Percentiles rank a stretch among this genome's conserved stretches.
Evolutionary conservation across 305 asterid genomes (phyloP).

Genomic region (Fraxinus sp.): DNA sequence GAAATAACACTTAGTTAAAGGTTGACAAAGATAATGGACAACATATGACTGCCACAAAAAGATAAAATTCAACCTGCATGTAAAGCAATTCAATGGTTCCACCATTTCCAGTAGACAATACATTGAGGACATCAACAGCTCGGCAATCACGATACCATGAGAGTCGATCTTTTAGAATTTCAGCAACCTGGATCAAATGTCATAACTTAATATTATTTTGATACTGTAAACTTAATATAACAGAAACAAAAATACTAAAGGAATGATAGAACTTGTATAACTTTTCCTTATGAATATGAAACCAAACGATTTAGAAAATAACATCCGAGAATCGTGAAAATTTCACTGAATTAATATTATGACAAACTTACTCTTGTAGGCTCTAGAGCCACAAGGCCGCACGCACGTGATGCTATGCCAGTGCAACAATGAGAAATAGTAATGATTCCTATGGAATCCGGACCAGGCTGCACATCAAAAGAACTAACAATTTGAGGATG

Average conservation of each 20-base stretch:
- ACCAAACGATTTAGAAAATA: background rate
- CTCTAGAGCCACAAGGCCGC: slow-evolving; percentile 92
- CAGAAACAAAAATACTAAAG: background rate
- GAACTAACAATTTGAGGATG: background rate
- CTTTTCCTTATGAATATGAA: background rate
- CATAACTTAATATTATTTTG: background rate
- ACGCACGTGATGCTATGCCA: slow-evolving; percentile 96
- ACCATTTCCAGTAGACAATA: slow-evolving; percentile 79
- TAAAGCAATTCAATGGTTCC: slow-evolving; percentile 92
- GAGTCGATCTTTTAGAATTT: slow-evolving; percentile 90
- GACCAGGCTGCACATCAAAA: slow-evolving; percentile 50
- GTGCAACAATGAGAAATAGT: slow-evolving; percentile 52
- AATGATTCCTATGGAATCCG: slow-evolving; percentile 57
- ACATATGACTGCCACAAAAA: background rate
- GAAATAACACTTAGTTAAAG: background rate
- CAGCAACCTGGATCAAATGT: slow-evolving; percentile 63
- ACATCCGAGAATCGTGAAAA: background rate
- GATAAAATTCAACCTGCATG: slow-evolving; percentile 66
- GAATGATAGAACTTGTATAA: background rate
- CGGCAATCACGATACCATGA: slow-evolving; percentile 98
- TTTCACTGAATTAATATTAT: background rate
- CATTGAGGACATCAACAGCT: slow-evolving; percentile 82
- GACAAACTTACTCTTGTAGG: slow-evolving; percentile 77
- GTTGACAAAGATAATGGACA: background rate
- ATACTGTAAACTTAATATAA: background rate